These are phyloP conservation scores for Globisporangium cystogenes DNA, from an alignment of 352 stramenopile genomes.

Conservation along the genomic window DNA sequence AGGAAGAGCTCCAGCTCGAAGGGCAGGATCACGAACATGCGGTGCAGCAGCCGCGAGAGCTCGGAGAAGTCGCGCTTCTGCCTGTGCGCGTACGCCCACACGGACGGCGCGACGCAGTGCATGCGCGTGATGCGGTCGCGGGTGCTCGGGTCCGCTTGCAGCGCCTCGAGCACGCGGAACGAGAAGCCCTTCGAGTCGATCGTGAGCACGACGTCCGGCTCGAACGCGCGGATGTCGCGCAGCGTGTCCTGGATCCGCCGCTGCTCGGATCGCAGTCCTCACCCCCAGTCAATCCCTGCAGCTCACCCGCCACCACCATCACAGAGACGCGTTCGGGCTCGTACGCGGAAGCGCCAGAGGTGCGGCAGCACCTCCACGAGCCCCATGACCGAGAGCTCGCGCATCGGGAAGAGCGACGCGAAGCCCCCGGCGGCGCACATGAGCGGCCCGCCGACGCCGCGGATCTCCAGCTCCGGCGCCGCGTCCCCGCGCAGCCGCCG, in stretches of 20 bases:
- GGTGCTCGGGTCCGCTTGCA: constrained; percentile 22
- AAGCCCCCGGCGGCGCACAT: constrained; percentile 46
- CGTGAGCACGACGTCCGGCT: constrained; percentile 61
- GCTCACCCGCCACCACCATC: too few relatives aligned
- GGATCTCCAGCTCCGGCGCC: constrained; percentile 25
- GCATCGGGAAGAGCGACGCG: constrained; percentile 60
- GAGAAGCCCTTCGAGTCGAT: constrained; percentile 80
- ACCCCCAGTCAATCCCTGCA: background rate
- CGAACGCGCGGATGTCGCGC: constrained; percentile 37
- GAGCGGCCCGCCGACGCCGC: constrained; percentile 56
- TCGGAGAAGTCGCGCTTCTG: constrained; percentile 24
- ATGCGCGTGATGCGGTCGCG: constrained; percentile 29
- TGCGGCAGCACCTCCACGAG: constrained; percentile 61
- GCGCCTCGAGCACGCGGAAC: constrained; percentile 46
- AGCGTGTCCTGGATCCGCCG: constrained; percentile 43
- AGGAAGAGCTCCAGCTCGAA: constrained; percentile 61
- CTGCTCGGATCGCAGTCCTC: constrained; percentile 9
- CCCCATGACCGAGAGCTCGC: constrained; percentile 72
- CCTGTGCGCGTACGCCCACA: constrained; percentile 69
- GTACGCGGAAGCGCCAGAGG: constrained; percentile 42
- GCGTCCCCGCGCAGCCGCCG: constrained; percentile 4
- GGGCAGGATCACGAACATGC: constrained; percentile 65
- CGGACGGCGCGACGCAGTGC: constrained; percentile 75
- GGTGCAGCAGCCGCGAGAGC: constrained; percentile 39
- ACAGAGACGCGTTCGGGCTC: too few relatives aligned